Conservation (phyloP, 140 eudicot species). For the Stevia rebaudiana region DNA sequence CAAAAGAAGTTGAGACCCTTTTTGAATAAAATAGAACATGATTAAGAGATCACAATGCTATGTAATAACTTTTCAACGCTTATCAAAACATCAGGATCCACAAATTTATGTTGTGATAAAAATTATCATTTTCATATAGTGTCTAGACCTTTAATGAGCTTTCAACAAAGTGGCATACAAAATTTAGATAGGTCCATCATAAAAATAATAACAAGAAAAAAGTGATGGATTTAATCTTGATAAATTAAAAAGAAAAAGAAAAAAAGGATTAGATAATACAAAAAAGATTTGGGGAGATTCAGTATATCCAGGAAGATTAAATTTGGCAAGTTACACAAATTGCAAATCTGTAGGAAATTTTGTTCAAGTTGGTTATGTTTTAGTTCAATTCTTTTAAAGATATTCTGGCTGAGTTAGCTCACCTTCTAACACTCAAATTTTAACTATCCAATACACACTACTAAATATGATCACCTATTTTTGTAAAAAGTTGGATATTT, state of each 20-base stretch:
- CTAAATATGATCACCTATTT: background rate
- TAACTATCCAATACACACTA: background rate
- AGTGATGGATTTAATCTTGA: too few species aligned
- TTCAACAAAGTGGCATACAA: conserved; percentile 1
- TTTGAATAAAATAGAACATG: background rate
- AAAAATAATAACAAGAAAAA: background rate
- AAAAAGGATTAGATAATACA: too few species aligned
- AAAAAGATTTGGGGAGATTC: too few species aligned
- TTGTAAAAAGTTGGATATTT: background rate
- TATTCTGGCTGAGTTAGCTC: too few species aligned
- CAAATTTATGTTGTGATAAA: background rate
- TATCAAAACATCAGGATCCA: background rate
- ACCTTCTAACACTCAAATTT: too few species aligned
- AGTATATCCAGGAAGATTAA: too few species aligned
- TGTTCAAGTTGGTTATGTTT: too few species aligned
- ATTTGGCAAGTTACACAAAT: too few species aligned
- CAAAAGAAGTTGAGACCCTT: background rate
- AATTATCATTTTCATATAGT: background rate
- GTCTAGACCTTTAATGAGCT: background rate
- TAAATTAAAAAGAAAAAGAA: too few species aligned
- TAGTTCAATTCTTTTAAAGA: too few species aligned
- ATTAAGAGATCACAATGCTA: background rate
- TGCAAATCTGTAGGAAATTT: too few species aligned
- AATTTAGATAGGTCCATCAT: background rate
- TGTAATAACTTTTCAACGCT: background rate